phyloP scores from a whole-genome alignment of 2,329 filamentous ascomycete species.

The Dichotomopilus funicola region DNA sequence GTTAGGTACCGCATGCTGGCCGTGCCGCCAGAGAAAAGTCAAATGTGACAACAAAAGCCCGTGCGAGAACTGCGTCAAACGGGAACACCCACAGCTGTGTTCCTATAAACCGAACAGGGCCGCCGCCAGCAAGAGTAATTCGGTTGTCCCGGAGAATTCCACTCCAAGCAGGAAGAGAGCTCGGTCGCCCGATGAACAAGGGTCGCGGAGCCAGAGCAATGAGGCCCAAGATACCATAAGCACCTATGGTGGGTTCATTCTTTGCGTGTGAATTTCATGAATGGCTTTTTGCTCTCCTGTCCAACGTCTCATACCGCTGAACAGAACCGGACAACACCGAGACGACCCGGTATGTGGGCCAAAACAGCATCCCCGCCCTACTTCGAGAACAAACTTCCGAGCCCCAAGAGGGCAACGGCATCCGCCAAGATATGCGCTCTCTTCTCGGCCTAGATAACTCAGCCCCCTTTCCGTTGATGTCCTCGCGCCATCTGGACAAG shows the following conservation, averaged over 20 bases:
- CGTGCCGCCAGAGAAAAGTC: constrained; percentile 60
- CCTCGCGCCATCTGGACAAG: constrained; percentile 52
- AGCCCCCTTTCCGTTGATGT: constrained; percentile 62
- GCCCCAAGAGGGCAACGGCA: constrained; percentile 45
- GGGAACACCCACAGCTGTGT: constrained; percentile 58
- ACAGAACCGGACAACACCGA: constrained; percentile 49
- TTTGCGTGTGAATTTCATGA: too few relatives aligned
- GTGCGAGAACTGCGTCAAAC: constrained; percentile 62
- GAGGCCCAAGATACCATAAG: constrained; percentile 33
- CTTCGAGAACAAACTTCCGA: constrained; percentile 54
- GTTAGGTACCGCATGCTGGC: constrained; percentile 58
- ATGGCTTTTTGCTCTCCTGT: too few relatives aligned
- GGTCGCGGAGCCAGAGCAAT: constrained; percentile 32
- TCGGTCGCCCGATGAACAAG: constrained; percentile 37
- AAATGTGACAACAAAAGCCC: constrained; percentile 65
- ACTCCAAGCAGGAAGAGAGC: constrained; percentile 35
- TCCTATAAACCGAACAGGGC: constrained; percentile 59
- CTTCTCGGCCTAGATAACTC: constrained; percentile 61
- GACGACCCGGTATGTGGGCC: constrained; percentile 55
- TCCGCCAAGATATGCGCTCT: constrained; percentile 59
- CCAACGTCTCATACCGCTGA: too few relatives aligned
- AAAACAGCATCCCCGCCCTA: constrained; percentile 62
- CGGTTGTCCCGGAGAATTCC: constrained; percentile 25
- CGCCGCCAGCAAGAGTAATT: constrained; percentile 30
- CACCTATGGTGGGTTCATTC: constrained; percentile 24